Base-by-base conservation (phyloP, 768 basidiomycete genomes). In the Leccinum truebloodii region DNA sequence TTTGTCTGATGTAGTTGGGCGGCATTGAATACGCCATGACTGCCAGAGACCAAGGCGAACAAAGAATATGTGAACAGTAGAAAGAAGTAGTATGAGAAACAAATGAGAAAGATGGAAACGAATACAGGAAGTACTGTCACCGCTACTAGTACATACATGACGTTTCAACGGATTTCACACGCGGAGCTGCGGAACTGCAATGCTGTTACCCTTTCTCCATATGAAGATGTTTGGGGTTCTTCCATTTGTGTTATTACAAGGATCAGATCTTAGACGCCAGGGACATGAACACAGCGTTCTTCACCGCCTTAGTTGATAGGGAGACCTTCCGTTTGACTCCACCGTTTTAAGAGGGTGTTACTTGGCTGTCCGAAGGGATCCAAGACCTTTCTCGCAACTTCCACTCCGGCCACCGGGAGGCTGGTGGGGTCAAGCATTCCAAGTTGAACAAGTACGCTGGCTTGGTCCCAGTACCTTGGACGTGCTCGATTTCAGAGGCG, bases 401-500 rank as follows among this genome's bases (percentile, higher is more conserved):
- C 78, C n/a, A 73, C 59, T n/a, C 80, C 76, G 3, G 78, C 74
- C 13, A 79, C 67, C 4, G 78, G 76, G 41, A 79, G 70, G 24
- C 51, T 37, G 7, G 61, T 60, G 6, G 72, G 63, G 34, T 75
- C 67, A 20, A 79, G 63, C n/a, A 77, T 68, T 18, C 76, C 78
- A 32, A 79, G 74, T 64, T 81, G 81, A 16, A 77, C 76, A 22
- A 82, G 72, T 14, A 75, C 52, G 10, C 77, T 79, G n/a, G 81
- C 81, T 65, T 82, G 81, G 55, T 81, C 81, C 81, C 80, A 80
- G 59, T 80, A 80, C 51, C 79, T 80, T 63, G 32, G 50, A 55
- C 12, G 22, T 22, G 16, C 12, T 55, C 41, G 5, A 52, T 35
- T 44, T 59, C 54, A 35, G 55, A 10, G 12, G 24, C 14, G 22